Percentiles rank a stretch among this genome's conserved stretches.
Evolutionary conservation across 768 basidiomycete species (phyloP).

Genomic region (Lyophyllum semitale): DNA sequence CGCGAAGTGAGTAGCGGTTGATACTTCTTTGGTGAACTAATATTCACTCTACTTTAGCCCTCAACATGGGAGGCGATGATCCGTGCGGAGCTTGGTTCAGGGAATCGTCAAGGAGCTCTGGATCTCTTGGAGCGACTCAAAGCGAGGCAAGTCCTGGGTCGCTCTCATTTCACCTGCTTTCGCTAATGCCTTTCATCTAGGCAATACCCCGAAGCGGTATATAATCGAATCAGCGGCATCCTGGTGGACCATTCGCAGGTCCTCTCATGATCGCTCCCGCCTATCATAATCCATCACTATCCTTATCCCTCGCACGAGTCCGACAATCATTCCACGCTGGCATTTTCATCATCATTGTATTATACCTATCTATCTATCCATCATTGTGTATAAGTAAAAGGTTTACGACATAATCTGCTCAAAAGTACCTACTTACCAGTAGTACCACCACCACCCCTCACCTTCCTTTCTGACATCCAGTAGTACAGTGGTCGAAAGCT

Average conservation of each 20-base stretch:
- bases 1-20: slow-evolving; percentile 62
- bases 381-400: slow-evolving; percentile 9
- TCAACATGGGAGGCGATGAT: slow-evolving; percentile 98
- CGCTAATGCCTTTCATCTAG: slow-evolving; percentile 30
- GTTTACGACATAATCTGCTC: neutral
- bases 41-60: slow-evolving; percentile 47
- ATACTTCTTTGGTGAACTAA: neutral
- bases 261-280: slow-evolving; percentile 27
- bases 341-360: slow-evolving; percentile 14
- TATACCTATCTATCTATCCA: slow-evolving; percentile 6
- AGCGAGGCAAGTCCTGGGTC: slow-evolving; percentile 55
- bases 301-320: neutral
- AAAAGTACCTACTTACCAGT: slow-evolving; percentile 10
- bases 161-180: neutral
- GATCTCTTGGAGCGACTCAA: slow-evolving; percentile 71
- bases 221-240: slow-evolving; percentile 78
- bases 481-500: neutral
- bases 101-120: slow-evolving; percentile 69
- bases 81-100: slow-evolving; percentile 81
- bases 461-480: slow-evolving; percentile 1
- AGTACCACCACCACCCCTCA: slow-evolving; percentile 6
- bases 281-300: neutral
- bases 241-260: slow-evolving; percentile 69
- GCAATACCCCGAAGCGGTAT: slow-evolving; percentile 78
- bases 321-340: neutral